A percentile compares a stretch with the other conserved stretches of the same genome.
Evolutionary conservation across 768 basidiomycete species (phyloP).

Genomic region (Coprinellus micaceus): DNA sequence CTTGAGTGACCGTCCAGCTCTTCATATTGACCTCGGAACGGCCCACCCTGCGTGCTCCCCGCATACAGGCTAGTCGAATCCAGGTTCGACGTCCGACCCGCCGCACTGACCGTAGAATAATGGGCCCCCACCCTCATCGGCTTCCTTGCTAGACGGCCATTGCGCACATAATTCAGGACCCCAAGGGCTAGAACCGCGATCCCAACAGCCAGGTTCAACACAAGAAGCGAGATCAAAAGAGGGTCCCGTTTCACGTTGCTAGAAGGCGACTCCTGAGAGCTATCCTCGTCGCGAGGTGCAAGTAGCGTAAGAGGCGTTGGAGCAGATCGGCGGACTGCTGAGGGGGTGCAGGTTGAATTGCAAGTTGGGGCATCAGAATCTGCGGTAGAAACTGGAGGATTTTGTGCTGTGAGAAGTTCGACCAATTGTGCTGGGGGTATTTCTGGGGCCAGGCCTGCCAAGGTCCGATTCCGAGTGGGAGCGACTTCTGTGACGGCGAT

Average conservation of each 20-base stretch:
- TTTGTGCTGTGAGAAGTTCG: not conserved
- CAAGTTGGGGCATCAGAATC: not conserved
- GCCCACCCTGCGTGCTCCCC: too few relatives aligned
- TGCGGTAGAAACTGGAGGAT: not conserved
- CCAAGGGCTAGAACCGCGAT: not conserved
- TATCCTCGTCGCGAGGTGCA: not conserved
- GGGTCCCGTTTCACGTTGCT: not conserved
- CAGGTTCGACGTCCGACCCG: too few relatives aligned
- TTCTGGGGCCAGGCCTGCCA: constrained; percentile 1
- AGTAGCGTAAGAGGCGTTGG: not conserved
- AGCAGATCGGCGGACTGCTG: not conserved
- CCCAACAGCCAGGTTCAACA: not conserved
- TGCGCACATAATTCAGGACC: not conserved
- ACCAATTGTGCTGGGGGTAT: constrained; percentile 1
- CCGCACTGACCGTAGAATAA: not conserved
- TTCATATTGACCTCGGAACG: too few relatives aligned
- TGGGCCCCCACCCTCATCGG: not conserved
- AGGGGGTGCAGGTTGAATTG: not conserved
- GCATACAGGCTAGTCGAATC: too few relatives aligned
- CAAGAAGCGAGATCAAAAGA: not conserved
- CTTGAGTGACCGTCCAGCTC: too few relatives aligned
- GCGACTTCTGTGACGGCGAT: constrained; percentile 1
- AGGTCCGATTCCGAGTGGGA: not conserved
- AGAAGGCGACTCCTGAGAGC: too few relatives aligned
- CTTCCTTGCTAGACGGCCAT: not conserved